A percentile compares a stretch with the other conserved stretches of the same genome.
phyloP scores from a whole-genome alignment of 768 basidiomycete species.

The Suillus variegatus region DNA sequence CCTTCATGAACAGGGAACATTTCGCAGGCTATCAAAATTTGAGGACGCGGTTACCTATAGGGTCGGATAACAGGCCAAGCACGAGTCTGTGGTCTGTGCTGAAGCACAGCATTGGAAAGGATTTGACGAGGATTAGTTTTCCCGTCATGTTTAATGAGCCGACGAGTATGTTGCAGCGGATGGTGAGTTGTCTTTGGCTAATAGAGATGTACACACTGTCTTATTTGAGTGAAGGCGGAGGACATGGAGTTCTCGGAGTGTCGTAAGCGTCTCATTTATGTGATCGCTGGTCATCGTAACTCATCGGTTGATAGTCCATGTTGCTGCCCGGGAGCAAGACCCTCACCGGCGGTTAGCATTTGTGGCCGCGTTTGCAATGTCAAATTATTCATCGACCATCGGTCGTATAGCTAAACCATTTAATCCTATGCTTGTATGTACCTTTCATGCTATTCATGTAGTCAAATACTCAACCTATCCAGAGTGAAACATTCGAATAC shows the following conservation, averaged over 20 bases:
- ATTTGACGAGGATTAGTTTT: conserved; percentile 93
- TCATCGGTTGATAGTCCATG: conserved; percentile 60
- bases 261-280: conserved; percentile 47
- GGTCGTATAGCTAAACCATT: conserved; percentile 97
- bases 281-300: conserved; percentile 9
- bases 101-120: conserved; percentile 95
- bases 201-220: conserved; percentile 7
- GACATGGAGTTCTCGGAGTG: conserved; percentile 98
- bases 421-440: conserved; percentile 87
- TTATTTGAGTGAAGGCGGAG: conserved; percentile 56
- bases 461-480: conserved; percentile 8
- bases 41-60: conserved; percentile 60
- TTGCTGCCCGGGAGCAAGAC: conserved; percentile 75
- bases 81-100: conserved; percentile 94
- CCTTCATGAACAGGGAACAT: conserved; percentile 42
- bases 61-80: conserved; percentile 76
- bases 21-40: conserved; percentile 73
- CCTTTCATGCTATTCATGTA: background rate
- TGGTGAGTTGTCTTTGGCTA: conserved; percentile 49
- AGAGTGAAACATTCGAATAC: conserved; percentile 96
- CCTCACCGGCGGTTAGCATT: conserved; percentile 84
- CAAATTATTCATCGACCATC: conserved; percentile 95
- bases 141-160: conserved; percentile 94
- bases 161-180: conserved; percentile 95
- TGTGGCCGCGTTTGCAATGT: conserved; percentile 97